A percentile compares a stretch with the other conserved stretches of the same genome.
Evolutionary conservation across 2,329 filamentous ascomycete genomes (phyloP).

Genomic region (Beauveria sp.): DNA sequence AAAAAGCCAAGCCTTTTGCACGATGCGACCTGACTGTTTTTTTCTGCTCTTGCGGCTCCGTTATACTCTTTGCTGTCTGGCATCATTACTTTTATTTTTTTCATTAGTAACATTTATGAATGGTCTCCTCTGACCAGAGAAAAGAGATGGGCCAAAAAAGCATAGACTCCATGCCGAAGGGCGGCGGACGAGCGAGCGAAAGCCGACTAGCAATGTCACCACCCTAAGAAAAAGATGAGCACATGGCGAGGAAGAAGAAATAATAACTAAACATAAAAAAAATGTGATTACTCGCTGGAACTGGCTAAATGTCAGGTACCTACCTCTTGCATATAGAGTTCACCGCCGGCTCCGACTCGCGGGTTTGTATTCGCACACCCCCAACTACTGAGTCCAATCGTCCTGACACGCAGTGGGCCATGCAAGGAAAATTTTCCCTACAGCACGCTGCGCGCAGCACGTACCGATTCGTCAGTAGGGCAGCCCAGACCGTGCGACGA

Average conservation of each 20-base stretch:
- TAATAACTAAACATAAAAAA: too few relatives aligned
- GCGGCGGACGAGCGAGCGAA: not conserved
- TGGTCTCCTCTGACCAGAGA: not conserved
- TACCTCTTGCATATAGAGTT: not conserved
- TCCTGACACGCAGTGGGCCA: too few relatives aligned
- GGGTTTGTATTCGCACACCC: too few relatives aligned
- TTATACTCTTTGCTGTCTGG: not conserved
- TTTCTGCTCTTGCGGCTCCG: not conserved
- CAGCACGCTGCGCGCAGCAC: too few relatives aligned
- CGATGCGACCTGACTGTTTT: not conserved
- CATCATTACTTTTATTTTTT: not conserved
- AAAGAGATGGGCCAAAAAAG: not conserved
- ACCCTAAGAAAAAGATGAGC: not conserved
- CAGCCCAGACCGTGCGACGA: too few relatives aligned
- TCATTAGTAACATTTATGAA: not conserved
- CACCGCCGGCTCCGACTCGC: not conserved
- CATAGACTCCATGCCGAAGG: not conserved
- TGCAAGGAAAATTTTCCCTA: not conserved
- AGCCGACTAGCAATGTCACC: slow-evolving; percentile 2
- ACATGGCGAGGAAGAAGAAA: not conserved
- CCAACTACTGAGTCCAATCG: too few relatives aligned
- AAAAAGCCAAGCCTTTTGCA: not conserved
- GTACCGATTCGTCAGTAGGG: too few relatives aligned
- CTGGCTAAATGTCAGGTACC: not conserved
- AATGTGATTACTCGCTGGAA: not conserved